Evolutionary conservation across 192 early-diverging fungal species (phyloP).

Genomic region (Coemansia javaensis): DNA sequence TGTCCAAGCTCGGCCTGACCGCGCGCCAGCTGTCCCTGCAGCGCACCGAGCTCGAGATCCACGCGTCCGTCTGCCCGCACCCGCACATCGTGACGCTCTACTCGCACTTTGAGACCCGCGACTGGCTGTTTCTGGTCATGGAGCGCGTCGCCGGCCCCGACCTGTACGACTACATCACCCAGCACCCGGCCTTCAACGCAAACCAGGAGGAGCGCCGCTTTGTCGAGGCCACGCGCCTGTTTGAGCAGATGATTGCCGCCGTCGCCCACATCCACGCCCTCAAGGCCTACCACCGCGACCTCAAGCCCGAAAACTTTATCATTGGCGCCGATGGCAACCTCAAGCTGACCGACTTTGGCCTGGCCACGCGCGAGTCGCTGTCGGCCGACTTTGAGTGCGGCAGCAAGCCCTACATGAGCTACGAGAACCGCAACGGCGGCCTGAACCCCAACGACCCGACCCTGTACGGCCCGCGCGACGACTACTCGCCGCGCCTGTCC

Average conservation of each 20-base stretch:
- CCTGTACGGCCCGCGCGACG: constrained; percentile 46
- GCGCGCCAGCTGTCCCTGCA: constrained; percentile 60
- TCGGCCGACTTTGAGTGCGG: constrained; percentile 89
- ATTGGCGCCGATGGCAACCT: constrained; percentile 60
- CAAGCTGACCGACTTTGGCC: constrained; percentile 91
- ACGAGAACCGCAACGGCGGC: constrained; percentile 56
- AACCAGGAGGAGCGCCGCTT: constrained; percentile 51
- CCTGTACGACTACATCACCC: constrained; percentile 54
- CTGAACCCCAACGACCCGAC: constrained; percentile 47
- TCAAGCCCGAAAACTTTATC: constrained; percentile 81
- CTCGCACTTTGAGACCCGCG: constrained; percentile 59
- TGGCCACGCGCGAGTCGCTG: constrained; percentile 74
- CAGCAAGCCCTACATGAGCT: constrained; percentile 68
- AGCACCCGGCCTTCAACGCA: constrained; percentile 45
- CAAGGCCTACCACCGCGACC: constrained; percentile 86
- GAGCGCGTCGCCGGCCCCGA: constrained; percentile 55
- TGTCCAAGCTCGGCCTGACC: constrained; percentile 58
- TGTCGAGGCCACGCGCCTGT: constrained; percentile 50
- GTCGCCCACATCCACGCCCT: constrained; percentile 69
- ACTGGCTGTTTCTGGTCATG: constrained; percentile 60
- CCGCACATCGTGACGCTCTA: constrained; percentile 64
- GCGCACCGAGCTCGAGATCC: constrained; percentile 62
- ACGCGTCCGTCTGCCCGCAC: constrained; percentile 59
- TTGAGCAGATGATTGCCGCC: constrained; percentile 69
- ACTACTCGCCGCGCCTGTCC: constrained; percentile 59